phyloP scores from a whole-genome alignment of 768 basidiomycete genomes.

The Cystobasidium ongulense region DNA sequence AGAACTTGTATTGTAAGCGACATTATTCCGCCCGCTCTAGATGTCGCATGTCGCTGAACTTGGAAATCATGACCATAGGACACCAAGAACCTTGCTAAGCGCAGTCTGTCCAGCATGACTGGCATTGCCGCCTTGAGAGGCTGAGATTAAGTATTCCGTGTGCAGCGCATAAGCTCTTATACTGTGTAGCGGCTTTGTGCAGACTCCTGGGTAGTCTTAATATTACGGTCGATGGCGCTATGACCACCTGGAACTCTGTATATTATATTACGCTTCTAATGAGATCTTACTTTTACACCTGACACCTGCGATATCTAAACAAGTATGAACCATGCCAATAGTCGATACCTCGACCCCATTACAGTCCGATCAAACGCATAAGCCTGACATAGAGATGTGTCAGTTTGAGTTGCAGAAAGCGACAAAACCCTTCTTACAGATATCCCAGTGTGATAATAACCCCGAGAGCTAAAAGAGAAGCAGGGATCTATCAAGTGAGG shows the following conservation, averaged over 20 bases:
- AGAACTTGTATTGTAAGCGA: constrained; percentile 14
- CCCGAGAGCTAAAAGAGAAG: constrained; percentile 77
- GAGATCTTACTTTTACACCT: too few species aligned
- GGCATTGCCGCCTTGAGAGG: background rate
- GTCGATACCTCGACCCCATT: background rate
- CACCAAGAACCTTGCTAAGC: constrained; percentile 17
- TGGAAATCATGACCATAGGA: constrained; percentile 11
- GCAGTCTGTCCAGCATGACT: constrained; percentile 7
- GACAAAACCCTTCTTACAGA: constrained; percentile 40
- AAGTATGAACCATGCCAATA: too few species aligned
- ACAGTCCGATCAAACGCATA: constrained; percentile 27
- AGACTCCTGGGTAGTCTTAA: too few species aligned
- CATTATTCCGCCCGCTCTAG: background rate
- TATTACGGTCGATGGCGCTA: background rate
- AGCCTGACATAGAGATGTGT: background rate
- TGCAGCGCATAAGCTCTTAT: too few species aligned
- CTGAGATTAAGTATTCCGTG: too few species aligned
- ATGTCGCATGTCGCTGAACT: too few species aligned
- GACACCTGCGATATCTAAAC: too few species aligned
- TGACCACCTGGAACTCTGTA: background rate
- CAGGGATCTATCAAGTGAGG: constrained; percentile 85
- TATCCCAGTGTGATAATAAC: constrained; percentile 83
- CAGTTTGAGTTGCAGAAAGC: background rate
- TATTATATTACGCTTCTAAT: too few species aligned
- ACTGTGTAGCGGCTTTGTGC: too few species aligned